phyloP scores from a whole-genome alignment of 2,329 filamentous ascomycete genomes.

The Hawksworthiomyces lignivorus region DNA sequence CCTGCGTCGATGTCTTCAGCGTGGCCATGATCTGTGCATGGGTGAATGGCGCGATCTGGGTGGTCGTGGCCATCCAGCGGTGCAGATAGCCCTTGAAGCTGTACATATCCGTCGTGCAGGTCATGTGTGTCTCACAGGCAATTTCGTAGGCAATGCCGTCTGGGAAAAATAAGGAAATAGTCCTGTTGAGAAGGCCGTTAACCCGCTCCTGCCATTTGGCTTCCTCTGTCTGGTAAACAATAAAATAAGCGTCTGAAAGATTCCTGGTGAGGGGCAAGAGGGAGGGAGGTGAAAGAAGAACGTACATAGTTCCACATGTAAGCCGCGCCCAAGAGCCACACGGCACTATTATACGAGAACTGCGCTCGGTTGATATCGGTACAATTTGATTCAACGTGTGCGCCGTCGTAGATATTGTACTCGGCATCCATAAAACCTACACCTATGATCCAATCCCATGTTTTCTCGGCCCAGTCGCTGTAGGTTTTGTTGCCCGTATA shows the following conservation, averaged over 20 bases:
- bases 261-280: too few relatives aligned
- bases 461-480: slow-evolving; percentile 44
- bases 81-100: slow-evolving; percentile 51
- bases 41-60: slow-evolving; percentile 42
- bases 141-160: slow-evolving; percentile 41
- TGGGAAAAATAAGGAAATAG: slow-evolving; percentile 39
- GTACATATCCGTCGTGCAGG: slow-evolving; percentile 51
- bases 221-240: slow-evolving; percentile 14
- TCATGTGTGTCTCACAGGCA: slow-evolving; percentile 44
- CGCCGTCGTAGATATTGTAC: slow-evolving; percentile 54
- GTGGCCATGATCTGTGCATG: slow-evolving; percentile 34
- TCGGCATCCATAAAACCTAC: slow-evolving; percentile 44
- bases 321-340: slow-evolving; percentile 46
- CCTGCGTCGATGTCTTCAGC: slow-evolving; percentile 38
- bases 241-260: too few relatives aligned
- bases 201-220: slow-evolving; percentile 37
- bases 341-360: slow-evolving; percentile 48
- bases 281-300: slow-evolving; percentile 1
- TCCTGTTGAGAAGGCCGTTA: slow-evolving; percentile 36
- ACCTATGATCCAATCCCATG: slow-evolving; percentile 47
- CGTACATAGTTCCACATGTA: slow-evolving; percentile 48
- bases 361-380: slow-evolving; percentile 42
- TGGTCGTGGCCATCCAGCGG: slow-evolving; percentile 42
- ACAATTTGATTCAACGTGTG: slow-evolving; percentile 43
- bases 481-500: slow-evolving; percentile 54